Evolutionary conservation across 805 yeast species (phyloP), one percentile per base, ranked within the genome.

Genomic region (Zygosaccharomyces siamensis): DNA sequence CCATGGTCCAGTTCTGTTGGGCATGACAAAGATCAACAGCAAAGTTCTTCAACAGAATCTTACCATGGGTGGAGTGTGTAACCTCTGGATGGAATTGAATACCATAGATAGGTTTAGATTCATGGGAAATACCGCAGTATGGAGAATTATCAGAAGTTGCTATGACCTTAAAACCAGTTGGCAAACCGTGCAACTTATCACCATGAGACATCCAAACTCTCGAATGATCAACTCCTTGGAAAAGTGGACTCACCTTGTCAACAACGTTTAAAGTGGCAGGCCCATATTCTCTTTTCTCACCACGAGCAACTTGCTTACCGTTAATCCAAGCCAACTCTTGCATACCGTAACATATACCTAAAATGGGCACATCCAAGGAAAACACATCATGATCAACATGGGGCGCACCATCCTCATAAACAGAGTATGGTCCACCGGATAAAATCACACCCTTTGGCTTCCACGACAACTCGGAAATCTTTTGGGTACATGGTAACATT

Each of bases 161-260:
- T 53, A 90, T 89, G 52, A 86, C 80, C 69, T 84, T 81, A 79
- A 81, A 93, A 35, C 95, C 96, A 39, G 79, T 77, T 62, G 99
- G 99, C 59, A 93, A 78, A 46, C 92, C 86, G 62, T 82, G 83
- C 64, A 93, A 78, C 77, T 93, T 93, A 74, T 93, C 99, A 66
- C 96, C 96, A 72, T 93, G 99, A 43, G 98, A 90, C 99, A 93
- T 93, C 99, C 99, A 93, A 54, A 93, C 97, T 69, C 85, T 90
- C 51, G 95, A 89, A 74, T 93, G 85, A 71, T 89, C 95, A 60
- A 93, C 88, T 53, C 84, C 97, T 55, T 82, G 76, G 72, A 93
- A 93, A 54, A 93, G 75, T 18, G 86, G 81, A 69, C 88, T 81
- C 18, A 70, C 49, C 37, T 72, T 55, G 65, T 88, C 93, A 60